phyloP scores from a whole-genome alignment of 129 eudicot genomes.

The Helianthus annuus region DNA sequence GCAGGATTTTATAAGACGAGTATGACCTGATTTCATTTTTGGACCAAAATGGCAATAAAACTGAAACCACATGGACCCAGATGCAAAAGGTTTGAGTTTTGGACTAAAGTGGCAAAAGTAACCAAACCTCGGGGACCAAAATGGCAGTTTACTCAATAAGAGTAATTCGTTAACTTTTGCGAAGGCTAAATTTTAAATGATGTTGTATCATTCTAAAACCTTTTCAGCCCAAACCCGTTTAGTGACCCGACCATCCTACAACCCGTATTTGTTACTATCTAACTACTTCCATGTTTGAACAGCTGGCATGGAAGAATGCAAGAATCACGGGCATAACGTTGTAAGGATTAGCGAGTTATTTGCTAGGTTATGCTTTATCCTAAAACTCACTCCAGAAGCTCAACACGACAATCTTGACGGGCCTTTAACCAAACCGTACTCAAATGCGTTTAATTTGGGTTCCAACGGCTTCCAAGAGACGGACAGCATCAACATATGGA shows the following conservation, averaged over 20 bases:
- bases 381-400: constrained; percentile 41
- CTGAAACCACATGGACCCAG: too few relatives aligned
- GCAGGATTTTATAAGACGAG: too few relatives aligned
- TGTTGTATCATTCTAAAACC: neutral
- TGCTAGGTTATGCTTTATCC: constrained; percentile 65
- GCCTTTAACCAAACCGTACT: constrained; percentile 41
- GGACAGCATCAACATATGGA: constrained; percentile 60
- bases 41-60: too few relatives aligned
- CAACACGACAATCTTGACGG: constrained; percentile 25
- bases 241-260: neutral
- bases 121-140: too few relatives aligned
- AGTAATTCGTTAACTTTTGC: neutral
- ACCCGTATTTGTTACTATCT: neutral
- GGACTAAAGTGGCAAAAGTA: too few relatives aligned
- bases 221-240: neutral
- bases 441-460: constrained; percentile 41
- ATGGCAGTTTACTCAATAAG: too few relatives aligned
- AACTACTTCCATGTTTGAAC: constrained; percentile 24
- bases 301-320: constrained; percentile 52
- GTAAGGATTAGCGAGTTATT: constrained; percentile 60
- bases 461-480: constrained; percentile 41
- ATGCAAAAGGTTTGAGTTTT: too few relatives aligned
- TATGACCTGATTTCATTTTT: too few relatives aligned
- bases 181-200: neutral
- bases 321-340: constrained; percentile 64